Evolutionary conservation across 257 asterid genomes (phyloP), one percentile per base, ranked within the genome.

Genomic region (Petrea volubilis): DNA sequence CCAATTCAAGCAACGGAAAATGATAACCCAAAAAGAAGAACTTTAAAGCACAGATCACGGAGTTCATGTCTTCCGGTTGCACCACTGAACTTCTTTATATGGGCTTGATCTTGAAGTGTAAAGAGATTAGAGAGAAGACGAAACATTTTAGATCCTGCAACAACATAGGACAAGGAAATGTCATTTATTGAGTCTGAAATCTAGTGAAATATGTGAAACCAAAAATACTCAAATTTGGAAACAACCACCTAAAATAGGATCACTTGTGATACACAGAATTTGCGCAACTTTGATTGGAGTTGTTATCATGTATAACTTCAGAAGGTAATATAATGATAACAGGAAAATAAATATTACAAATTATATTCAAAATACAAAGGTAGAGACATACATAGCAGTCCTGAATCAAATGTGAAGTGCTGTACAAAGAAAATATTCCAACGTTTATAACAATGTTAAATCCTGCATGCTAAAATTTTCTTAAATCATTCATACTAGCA

Each of bases 41-140:
- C 43, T 21, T 24, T 20, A 15, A 73, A 53, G 36, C 52, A 57
- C 53, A 71, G 66, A 68, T 27, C 23, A 44, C 38, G 50, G 24
- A 7, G 34, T 58, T 56, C 66, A 58, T 47, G 71, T 25, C 76
- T 68, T 49, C 60, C 28, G 9, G 64, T 40, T 21, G 71, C 31
- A 71, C 57, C 28, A 21, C 21, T 14, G 44, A 25, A n/a, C 23
- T 60, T 68, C 75, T 43, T 84, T 65, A 87, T 64, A 91, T 87
- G 77, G 97, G 98, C 57, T 87, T 90, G 84, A 90, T 90, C 88
- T 88, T 88, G 91, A 93, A 90, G 88, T 93, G 96, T 24, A 88
- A 86, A 0, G 96, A 88, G 75, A 93, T 92, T 0, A 92, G 87
- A 50, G 98, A 93, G 84, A 90, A 90, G 74, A 93, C 96, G 3